phyloP scores from a whole-genome alignment of 2,329 filamentous ascomycete species.

The Reticulascus tulasneorum region DNA sequence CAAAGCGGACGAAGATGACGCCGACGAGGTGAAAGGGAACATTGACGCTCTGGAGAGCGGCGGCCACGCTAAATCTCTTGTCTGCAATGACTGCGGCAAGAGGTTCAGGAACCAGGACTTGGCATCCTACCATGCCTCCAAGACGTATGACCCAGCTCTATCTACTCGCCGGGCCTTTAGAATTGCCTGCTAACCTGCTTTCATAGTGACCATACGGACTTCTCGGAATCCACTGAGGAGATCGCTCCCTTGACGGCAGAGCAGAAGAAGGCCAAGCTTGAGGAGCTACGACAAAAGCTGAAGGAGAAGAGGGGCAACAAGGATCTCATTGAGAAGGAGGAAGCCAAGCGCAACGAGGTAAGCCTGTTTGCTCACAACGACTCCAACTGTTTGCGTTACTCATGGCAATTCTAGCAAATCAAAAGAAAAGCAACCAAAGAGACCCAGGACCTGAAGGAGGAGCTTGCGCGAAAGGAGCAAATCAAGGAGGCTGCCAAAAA shows the following conservation, averaged over 20 bases:
- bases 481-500: constrained; percentile 88
- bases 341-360: constrained; percentile 85
- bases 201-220: constrained; percentile 77
- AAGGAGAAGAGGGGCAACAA: constrained; percentile 68
- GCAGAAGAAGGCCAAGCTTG: constrained; percentile 77
- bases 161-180: neutral
- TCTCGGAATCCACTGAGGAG: constrained; percentile 89
- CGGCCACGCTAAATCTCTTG: constrained; percentile 71
- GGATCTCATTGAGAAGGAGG: constrained; percentile 70
- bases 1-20: constrained; percentile 40
- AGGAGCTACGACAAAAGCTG: constrained; percentile 68
- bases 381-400: too few relatives aligned
- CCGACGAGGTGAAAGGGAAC: constrained; percentile 46
- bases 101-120: constrained; percentile 77
- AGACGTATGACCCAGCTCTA: constrained; percentile 63
- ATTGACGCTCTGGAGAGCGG: constrained; percentile 66
- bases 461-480: constrained; percentile 81
- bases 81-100: constrained; percentile 95
- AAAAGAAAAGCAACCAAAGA: constrained; percentile 88
- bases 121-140: constrained; percentile 86
- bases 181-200: constrained; percentile 8
- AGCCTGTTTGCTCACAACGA: constrained; percentile 44
- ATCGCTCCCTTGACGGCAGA: constrained; percentile 87
- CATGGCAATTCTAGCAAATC: constrained; percentile 51
- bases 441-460: constrained; percentile 83